Base-by-base conservation (phyloP, 2,329 filamentous ascomycete genomes). In the Calonectria fujianensis region DNA sequence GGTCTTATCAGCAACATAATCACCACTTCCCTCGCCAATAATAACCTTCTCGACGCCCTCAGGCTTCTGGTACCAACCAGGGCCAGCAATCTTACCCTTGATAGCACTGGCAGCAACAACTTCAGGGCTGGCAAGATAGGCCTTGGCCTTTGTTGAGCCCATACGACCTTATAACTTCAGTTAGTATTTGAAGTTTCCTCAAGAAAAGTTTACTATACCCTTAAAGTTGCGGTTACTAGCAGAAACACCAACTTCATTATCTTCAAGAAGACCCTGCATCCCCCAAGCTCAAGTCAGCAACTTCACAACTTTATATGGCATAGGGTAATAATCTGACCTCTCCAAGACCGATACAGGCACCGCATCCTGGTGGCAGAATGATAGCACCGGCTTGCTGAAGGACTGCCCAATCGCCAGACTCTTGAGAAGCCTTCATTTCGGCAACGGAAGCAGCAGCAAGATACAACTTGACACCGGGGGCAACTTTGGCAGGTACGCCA, bases 191-290 rank as follows among this genome's bases (percentile, higher is more conserved):
- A 24, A 24, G 24, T 24, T 24, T 24, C 24, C 24, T 24, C 24
- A 24, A 24, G 24, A 24, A 24, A 24, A 24, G 24, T 24, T 24
- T 24, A 24, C 24, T 24, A 24, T 92, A 0, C 96, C 96, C 85
- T 96, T 96, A 88, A 96, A 98, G 84, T 98, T 98, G 14, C 96
- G 90, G 87, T 98, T 98, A 67, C 90, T 93, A 0, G 95, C 95
- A 75, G 90, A 93, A 79, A 98, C 96, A 29, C 96, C 96, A 13
- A 96, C 92, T 86, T 98, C 96, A n/a, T 94, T 95, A 2, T 91
- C 90, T 83, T 98, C 93, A 0, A 98, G 89, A 0, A 98, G 88
- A 48, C 24, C 24, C 24, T 24, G 24, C 24, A 24, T 24, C 24
- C 24, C 24, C 24, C 24, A 24, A 24, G 24, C 24, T 24, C 24